Conservation (phyloP, 2,329 filamentous ascomycete species). For the Madurella fahalii region DNA sequence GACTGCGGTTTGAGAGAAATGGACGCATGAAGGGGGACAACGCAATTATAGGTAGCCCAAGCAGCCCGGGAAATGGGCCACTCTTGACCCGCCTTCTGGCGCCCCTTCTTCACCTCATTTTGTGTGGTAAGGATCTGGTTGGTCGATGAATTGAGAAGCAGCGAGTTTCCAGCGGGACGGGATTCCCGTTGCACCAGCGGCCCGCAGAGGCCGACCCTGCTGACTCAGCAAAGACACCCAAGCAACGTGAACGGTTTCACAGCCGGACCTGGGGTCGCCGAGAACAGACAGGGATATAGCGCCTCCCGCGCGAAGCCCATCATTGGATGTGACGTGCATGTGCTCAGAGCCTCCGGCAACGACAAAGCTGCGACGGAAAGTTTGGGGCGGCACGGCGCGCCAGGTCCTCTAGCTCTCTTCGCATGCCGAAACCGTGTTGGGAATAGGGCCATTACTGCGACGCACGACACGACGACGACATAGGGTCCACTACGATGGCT, state of each 20-base stretch:
- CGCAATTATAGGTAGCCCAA: too few relatives aligned
- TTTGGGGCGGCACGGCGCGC: slow-evolving; percentile 10
- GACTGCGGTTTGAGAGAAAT: too few relatives aligned
- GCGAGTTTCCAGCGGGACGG: too few relatives aligned
- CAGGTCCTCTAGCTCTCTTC: not conserved
- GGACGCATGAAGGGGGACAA: too few relatives aligned
- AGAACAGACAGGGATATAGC: slow-evolving; percentile 16
- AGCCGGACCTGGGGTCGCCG: not conserved
- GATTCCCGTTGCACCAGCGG: too few relatives aligned
- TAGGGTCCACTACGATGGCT: slow-evolving; percentile 44
- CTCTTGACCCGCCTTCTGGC: too few relatives aligned
- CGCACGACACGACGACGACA: slow-evolving; percentile 6
- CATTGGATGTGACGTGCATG: slow-evolving; percentile 23
- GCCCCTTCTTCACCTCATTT: too few relatives aligned
- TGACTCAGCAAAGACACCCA: slow-evolving; percentile 5
- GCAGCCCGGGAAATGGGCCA: too few relatives aligned
- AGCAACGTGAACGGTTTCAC: not conserved
- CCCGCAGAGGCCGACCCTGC: too few relatives aligned
- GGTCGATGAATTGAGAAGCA: too few relatives aligned
- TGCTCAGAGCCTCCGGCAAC: slow-evolving; percentile 15
- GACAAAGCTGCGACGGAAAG: slow-evolving; percentile 10
- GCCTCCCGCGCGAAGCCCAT: slow-evolving; percentile 8
- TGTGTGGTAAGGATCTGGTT: too few relatives aligned
- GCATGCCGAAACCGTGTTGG: not conserved
- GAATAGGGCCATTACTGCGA: not conserved